Evolutionary conservation across 2,329 filamentous ascomycete genomes (phyloP).

Genomic region (Coniochaeta sp.): DNA sequence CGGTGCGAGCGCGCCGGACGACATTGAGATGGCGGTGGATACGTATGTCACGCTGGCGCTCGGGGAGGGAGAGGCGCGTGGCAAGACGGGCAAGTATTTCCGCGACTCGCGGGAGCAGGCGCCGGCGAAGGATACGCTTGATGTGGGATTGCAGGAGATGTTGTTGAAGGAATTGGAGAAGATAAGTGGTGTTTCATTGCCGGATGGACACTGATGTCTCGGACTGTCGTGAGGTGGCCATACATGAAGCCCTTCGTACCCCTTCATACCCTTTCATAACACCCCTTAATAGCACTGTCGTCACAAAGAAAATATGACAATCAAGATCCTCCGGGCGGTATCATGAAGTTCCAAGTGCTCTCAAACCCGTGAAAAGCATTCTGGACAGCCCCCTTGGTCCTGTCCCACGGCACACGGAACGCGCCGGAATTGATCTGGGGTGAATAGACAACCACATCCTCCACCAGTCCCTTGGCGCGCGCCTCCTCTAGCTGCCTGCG

Average conservation of each 20-base stretch:
- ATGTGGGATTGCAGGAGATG: slow-evolving; percentile 33
- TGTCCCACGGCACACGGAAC: slow-evolving; percentile 14
- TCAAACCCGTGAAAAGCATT: background rate
- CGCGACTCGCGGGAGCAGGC: slow-evolving; percentile 20
- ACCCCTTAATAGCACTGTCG: too few species aligned
- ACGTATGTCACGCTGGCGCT: slow-evolving; percentile 39
- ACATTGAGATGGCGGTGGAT: slow-evolving; percentile 36
- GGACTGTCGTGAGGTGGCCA: background rate
- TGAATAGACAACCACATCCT: slow-evolving; percentile 11
- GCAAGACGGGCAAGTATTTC: slow-evolving; percentile 30
- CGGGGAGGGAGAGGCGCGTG: slow-evolving; percentile 23
- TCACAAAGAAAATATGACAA: background rate
- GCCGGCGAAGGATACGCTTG: slow-evolving; percentile 21
- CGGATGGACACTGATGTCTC: background rate
- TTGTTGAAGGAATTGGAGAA: slow-evolving; percentile 28
- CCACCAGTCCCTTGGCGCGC: background rate
- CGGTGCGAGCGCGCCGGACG: slow-evolving; percentile 36
- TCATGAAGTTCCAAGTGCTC: background rate
- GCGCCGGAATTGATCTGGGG: slow-evolving; percentile 15
- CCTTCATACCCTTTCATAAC: too few species aligned
- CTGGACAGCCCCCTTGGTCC: slow-evolving; percentile 4
- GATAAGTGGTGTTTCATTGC: slow-evolving; percentile 15
- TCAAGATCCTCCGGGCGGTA: background rate
- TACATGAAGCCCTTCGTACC: background rate
- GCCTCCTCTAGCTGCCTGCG: slow-evolving; percentile 8